Percentiles rank a stretch among this genome's conserved stretches.
phyloP scores from a whole-genome alignment of 805 yeast species.

The Saccharomycopsis sp. region DNA sequence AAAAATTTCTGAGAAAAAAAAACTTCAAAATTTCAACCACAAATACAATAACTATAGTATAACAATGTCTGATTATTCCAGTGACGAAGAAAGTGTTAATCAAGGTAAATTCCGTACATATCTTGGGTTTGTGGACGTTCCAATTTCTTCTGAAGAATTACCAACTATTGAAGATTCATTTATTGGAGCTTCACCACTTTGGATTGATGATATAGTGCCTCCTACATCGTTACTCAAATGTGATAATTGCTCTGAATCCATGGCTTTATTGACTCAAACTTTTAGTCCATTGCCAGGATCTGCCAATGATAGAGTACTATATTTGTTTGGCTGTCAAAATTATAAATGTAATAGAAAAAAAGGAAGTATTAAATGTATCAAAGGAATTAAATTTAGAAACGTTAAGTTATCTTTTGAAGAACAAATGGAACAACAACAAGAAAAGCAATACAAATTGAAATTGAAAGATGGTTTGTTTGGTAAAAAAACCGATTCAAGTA shows the following conservation, averaged over 20 bases:
- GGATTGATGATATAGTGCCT: constrained; percentile 58
- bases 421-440: constrained; percentile 18
- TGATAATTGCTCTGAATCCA: constrained; percentile 46
- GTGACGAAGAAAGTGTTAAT: constrained; percentile 7
- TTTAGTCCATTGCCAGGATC: constrained; percentile 67
- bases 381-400: constrained; percentile 43
- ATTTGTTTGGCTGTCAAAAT: constrained; percentile 65
- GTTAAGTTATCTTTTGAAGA: constrained; percentile 25
- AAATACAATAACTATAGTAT: too few species aligned
- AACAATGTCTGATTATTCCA: constrained; percentile 9
- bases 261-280: constrained; percentile 70
- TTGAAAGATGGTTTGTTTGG: constrained; percentile 8
- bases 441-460: constrained; percentile 5
- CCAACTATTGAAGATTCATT: constrained; percentile 57
- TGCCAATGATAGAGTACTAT: constrained; percentile 70
- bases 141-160: constrained; percentile 37
- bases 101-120: constrained; percentile 22
- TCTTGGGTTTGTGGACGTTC: constrained; percentile 57
- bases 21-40: too few species aligned
- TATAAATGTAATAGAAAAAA: constrained; percentile 54
- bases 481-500: constrained; percentile 3
- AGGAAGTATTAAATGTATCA: constrained; percentile 64
- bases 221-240: constrained; percentile 40
- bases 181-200: constrained; percentile 67
- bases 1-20: too few species aligned